These are phyloP conservation scores for Arthromyces matolae DNA, from an alignment of 768 basidiomycete species.

Conservation along the genomic window DNA sequence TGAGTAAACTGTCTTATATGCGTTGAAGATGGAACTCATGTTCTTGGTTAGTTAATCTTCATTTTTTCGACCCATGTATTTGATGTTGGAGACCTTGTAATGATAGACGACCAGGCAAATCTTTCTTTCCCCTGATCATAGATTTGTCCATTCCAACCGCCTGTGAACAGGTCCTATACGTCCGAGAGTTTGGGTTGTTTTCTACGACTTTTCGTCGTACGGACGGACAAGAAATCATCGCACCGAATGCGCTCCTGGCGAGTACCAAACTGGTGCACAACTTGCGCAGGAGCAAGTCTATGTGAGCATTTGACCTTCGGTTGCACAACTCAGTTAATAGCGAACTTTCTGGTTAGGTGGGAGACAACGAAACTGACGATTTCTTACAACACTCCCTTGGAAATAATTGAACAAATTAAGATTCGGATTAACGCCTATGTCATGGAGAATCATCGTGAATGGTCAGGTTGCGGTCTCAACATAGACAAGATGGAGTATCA, in stretches of 20 bases:
- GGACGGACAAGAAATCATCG: slow-evolving; percentile 77
- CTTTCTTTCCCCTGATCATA: neutral
- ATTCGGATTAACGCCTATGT: slow-evolving; percentile 59
- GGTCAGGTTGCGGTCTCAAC: slow-evolving; percentile 60
- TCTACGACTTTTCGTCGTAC: slow-evolving; percentile 77
- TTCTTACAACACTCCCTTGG: slow-evolving; percentile 67
- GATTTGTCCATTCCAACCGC: neutral
- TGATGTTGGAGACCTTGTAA: slow-evolving; percentile 77
- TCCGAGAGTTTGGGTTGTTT: slow-evolving; percentile 78
- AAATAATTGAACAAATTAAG: slow-evolving; percentile 64
- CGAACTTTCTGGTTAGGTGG: too few species aligned
- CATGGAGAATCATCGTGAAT: slow-evolving; percentile 63
- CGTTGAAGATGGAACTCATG: neutral
- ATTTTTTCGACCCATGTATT: slow-evolving; percentile 86
- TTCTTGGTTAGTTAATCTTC: slow-evolving; percentile 59
- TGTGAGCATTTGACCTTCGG: slow-evolving; percentile 52
- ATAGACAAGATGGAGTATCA: slow-evolving; percentile 82
- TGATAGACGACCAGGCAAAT: slow-evolving; percentile 69
- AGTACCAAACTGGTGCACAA: slow-evolving; percentile 76
- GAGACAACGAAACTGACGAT: slow-evolving; percentile 67
- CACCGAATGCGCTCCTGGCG: slow-evolving; percentile 71
- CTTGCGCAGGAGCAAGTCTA: slow-evolving; percentile 68
- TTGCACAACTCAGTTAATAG: too few species aligned
- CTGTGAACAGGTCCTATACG: slow-evolving; percentile 37
- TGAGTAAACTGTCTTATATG: slow-evolving; percentile 17